Percentiles rank a stretch among this genome's conserved stretches.
Evolutionary conservation across 352 stramenopile genomes (phyloP).

Genomic region (Phytophthora pluvialis): DNA sequence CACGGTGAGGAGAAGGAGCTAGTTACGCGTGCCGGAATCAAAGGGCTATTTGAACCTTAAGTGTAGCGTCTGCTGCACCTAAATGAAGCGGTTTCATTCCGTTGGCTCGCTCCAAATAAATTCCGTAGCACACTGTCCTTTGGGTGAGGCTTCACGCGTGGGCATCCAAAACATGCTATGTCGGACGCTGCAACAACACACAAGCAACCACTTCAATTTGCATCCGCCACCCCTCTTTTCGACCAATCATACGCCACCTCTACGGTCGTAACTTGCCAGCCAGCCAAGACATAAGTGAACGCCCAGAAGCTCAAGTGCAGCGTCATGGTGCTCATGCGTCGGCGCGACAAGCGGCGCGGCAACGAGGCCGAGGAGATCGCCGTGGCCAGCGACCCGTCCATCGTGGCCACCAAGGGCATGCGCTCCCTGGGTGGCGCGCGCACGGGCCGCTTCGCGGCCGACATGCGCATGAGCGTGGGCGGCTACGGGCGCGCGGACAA

Average conservation of each 20-base stretch:
- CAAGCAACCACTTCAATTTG: conserved; percentile 13
- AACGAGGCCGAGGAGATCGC: conserved; percentile 67
- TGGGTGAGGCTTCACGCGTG: too few relatives aligned
- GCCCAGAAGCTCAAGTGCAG: conserved; percentile 7
- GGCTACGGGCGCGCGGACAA: conserved; percentile 82
- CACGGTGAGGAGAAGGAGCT: conserved; percentile 6
- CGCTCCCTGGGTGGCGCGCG: conserved; percentile 57
- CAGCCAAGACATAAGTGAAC: conserved; percentile 13
- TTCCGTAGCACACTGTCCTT: too few relatives aligned
- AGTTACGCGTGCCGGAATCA: neutral
- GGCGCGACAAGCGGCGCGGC: conserved; percentile 71
- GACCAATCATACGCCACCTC: conserved; percentile 9
- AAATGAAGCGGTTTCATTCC: too few relatives aligned
- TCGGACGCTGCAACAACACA: too few relatives aligned
- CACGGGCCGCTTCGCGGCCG: conserved; percentile 73
- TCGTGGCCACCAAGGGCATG: conserved; percentile 72
- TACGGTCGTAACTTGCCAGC: conserved; percentile 7
- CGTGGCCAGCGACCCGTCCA: conserved; percentile 69
- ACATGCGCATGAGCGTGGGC: conserved; percentile 78
- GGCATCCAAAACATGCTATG: too few relatives aligned
- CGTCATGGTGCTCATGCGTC: conserved; percentile 79
- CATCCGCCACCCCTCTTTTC: neutral
- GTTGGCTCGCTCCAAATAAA: too few relatives aligned
- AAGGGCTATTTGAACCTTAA: neutral
- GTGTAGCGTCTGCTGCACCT: neutral